A percentile compares a stretch with the other conserved stretches of the same genome.
These are phyloP conservation scores for Hypoxylon perforatum DNA, from an alignment of 495 filamentous ascomycete genomes.

Conservation along the genomic window DNA sequence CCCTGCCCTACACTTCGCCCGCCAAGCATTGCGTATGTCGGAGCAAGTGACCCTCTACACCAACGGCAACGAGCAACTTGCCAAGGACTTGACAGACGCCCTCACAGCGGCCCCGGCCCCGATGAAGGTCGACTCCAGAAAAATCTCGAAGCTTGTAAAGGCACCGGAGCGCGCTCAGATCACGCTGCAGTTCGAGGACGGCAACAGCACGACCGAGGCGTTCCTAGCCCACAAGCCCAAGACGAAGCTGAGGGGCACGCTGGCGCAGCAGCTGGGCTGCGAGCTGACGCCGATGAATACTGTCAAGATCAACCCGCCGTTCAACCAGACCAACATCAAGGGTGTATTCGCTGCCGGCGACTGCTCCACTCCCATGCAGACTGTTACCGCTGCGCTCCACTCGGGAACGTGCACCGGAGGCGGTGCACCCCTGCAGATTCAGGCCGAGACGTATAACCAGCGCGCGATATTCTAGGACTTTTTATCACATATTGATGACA, in stretches of 20 bases:
- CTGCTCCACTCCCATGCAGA: constrained; percentile 18
- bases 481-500: no score
- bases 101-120: neutral
- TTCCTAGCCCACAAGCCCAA: constrained; percentile 23
- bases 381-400: constrained; percentile 4
- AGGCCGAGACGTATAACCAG: constrained; percentile 8
- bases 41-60: constrained; percentile 27
- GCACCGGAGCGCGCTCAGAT: neutral
- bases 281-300: constrained; percentile 16
- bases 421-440: constrained; percentile 5
- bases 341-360: constrained; percentile 35
- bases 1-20: constrained; percentile 10
- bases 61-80: constrained; percentile 27
- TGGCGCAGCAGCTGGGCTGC: constrained; percentile 23
- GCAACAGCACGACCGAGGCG: constrained; percentile 12
- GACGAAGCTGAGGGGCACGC: constrained; percentile 14
- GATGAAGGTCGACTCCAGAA: constrained; percentile 15
- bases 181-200: constrained; percentile 7
- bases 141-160: constrained; percentile 16
- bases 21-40: constrained; percentile 23
- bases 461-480: no score
- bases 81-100: constrained; percentile 9
- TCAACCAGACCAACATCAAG: constrained; percentile 13
- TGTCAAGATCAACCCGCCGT: neutral
- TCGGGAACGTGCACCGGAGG: constrained; percentile 10